Conservation (phyloP, 257 asterid genomes). For the Asclepias syriaca region DNA sequence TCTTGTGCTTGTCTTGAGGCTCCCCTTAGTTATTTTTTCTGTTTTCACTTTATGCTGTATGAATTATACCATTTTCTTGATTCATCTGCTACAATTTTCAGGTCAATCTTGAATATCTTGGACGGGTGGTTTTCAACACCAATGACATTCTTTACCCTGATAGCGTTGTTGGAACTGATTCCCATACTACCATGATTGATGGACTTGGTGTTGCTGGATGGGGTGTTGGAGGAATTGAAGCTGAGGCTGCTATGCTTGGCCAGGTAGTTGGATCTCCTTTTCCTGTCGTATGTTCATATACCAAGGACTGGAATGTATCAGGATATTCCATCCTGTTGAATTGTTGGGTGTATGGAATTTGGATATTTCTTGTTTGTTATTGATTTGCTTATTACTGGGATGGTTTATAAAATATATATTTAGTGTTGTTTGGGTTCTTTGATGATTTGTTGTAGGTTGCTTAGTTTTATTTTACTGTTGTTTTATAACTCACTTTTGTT, state of each 20-base stretch:
- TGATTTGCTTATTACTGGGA: background rate
- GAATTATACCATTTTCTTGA: background rate
- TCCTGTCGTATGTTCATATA: background rate
- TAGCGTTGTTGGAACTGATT: constrained; percentile 93
- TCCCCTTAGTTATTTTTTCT: background rate
- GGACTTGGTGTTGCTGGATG: constrained; percentile 96
- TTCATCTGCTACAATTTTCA: constrained; percentile 19
- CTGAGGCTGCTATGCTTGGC: constrained; percentile 94
- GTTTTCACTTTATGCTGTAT: background rate
- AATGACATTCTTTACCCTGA: constrained; percentile 80
- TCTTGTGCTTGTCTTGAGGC: background rate
- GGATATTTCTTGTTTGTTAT: background rate
- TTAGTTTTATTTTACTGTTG: background rate
- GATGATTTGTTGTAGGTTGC: too few species aligned
- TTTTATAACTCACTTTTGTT: background rate
- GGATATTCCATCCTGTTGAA: background rate
- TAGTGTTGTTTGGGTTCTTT: background rate
- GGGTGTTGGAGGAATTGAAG: constrained; percentile 99
- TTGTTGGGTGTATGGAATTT: background rate
- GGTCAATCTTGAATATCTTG: constrained; percentile 96
- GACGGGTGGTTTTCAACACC: constrained; percentile 82
- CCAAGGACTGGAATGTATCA: background rate
- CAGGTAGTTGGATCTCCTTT: constrained; percentile 43
- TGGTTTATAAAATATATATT: background rate
- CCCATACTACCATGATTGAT: constrained; percentile 94